Evolutionary conservation across 1,284 basidiomycete genomes (phyloP).

Genomic region (Cyathus pygmaeus): DNA sequence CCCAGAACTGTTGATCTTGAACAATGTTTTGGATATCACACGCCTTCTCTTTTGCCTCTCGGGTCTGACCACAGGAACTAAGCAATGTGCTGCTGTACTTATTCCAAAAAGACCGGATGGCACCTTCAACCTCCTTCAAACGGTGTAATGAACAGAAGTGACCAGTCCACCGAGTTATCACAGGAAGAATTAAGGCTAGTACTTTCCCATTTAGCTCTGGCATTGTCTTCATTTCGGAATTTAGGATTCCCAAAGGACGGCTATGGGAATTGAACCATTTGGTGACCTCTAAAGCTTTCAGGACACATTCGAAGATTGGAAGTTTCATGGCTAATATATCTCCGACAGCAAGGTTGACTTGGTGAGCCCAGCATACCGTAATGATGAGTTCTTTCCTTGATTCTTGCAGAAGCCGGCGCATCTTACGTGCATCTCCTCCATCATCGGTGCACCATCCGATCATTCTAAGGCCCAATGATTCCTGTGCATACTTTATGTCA

Average conservation of each 20-base stretch:
- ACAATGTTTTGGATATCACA: neutral
- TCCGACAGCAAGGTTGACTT: neutral
- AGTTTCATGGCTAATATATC: neutral
- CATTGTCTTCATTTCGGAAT: neutral
- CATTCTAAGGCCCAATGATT: conserved; percentile 16
- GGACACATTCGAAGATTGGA: neutral
- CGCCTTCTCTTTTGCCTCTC: neutral
- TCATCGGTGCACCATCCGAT: conserved; percentile 39
- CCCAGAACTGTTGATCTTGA: neutral
- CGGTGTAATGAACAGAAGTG: neutral
- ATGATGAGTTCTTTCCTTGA: conserved; percentile 29
- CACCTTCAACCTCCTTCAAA: neutral
- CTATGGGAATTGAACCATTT: conserved; percentile 2
- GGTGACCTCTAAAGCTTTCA: neutral
- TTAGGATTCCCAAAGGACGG: neutral
- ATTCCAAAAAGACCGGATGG: neutral
- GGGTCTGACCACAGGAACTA: neutral
- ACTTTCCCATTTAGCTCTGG: neutral
- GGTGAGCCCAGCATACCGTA: conserved; percentile 7
- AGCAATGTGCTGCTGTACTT: neutral
- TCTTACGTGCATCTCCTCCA: conserved; percentile 39
- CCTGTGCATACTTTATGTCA: conserved; percentile 24
- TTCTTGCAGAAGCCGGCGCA: conserved; percentile 26
- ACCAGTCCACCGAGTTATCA: neutral
- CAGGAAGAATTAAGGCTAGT: neutral